Evolutionary conservation across 164 flowering plant genomes (phyloP).

Genomic region (Berberis thunbergii): DNA sequence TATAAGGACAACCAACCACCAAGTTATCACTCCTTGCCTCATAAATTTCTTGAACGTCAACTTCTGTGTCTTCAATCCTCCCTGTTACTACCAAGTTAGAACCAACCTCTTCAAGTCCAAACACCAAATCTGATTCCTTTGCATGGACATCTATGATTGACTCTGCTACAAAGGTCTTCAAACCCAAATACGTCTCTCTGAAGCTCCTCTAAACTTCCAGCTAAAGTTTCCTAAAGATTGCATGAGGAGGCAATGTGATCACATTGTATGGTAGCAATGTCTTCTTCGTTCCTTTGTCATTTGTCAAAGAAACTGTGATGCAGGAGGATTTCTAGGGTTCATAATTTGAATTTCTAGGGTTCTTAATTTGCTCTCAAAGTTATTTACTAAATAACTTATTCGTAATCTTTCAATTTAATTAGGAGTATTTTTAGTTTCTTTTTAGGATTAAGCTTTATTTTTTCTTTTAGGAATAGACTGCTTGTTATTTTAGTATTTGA

Average conservation of each 20-base stretch:
- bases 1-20: conserved; percentile 67
- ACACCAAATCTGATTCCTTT: conserved; percentile 33
- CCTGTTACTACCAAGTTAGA: conserved; percentile 42
- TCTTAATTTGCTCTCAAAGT: too few relatives aligned
- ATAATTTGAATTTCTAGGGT: too few relatives aligned
- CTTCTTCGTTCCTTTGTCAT: conserved; percentile 8
- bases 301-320: too few relatives aligned
- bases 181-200: conserved; percentile 57
- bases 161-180: conserved; percentile 35
- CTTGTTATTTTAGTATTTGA: too few relatives aligned
- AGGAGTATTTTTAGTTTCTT: too few relatives aligned
- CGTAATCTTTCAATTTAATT: too few relatives aligned
- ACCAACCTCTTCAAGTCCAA: conserved; percentile 30
- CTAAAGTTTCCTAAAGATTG: conserved; percentile 54
- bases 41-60: conserved; percentile 12
- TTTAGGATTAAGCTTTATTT: too few relatives aligned
- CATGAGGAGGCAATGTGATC: conserved; percentile 31
- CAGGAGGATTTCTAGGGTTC: too few relatives aligned
- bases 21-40: conserved; percentile 16
- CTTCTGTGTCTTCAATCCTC: conserved; percentile 8
- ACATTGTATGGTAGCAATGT: conserved; percentile 45
- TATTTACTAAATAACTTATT: too few relatives aligned
- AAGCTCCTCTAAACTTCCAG: conserved; percentile 48
- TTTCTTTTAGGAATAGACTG: too few relatives aligned
- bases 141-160: conserved; percentile 21